These are phyloP conservation scores for Venturia pyrina DNA, from an alignment of 2,329 filamentous ascomycete species.

Conservation along the genomic window DNA sequence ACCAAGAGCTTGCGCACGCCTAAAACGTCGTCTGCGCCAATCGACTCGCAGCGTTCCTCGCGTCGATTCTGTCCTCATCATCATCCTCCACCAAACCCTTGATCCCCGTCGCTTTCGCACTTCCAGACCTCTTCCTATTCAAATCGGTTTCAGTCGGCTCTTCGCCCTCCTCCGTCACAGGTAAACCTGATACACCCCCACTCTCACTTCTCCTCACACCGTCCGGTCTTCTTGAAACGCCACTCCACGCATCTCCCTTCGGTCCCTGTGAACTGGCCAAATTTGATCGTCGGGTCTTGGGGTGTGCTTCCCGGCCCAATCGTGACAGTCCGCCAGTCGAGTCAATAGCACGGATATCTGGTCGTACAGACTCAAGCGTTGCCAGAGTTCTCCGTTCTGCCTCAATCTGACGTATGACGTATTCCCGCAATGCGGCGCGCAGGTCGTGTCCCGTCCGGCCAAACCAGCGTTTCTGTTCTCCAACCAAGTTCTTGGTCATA, in stretches of 20 bases:
- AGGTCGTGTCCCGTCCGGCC: conserved; percentile 76
- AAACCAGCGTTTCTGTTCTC: conserved; percentile 88
- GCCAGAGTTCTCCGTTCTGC: conserved; percentile 85
- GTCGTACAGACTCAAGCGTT: conserved; percentile 84
- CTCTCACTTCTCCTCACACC: conserved; percentile 70
- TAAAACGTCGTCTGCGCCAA: conserved; percentile 90
- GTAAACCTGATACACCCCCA: conserved; percentile 49
- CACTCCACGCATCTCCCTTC: conserved; percentile 97
- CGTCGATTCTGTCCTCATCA: conserved; percentile 90
- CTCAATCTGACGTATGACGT: conserved; percentile 89
- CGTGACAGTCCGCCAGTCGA: conserved; percentile 80
- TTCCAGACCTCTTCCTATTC: conserved; percentile 38
- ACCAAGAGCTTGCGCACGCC: not conserved
- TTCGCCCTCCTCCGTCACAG: conserved; percentile 53
- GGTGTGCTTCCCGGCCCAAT: conserved; percentile 80
- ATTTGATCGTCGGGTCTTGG: conserved; percentile 60
- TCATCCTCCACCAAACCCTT: conserved; percentile 54
- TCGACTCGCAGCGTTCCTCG: conserved; percentile 86
- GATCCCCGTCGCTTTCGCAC: conserved; percentile 18
- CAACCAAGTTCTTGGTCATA: conserved; percentile 79
- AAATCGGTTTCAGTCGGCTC: conserved; percentile 34
- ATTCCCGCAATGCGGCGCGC: conserved; percentile 75
- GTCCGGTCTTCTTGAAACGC: conserved; percentile 75
- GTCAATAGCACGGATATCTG: conserved; percentile 89
- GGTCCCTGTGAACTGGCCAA: conserved; percentile 85